Evolutionary conservation across 805 yeast species (phyloP), one percentile per base, ranked within the genome.

Genomic region (Dipodascopsis tothii): DNA sequence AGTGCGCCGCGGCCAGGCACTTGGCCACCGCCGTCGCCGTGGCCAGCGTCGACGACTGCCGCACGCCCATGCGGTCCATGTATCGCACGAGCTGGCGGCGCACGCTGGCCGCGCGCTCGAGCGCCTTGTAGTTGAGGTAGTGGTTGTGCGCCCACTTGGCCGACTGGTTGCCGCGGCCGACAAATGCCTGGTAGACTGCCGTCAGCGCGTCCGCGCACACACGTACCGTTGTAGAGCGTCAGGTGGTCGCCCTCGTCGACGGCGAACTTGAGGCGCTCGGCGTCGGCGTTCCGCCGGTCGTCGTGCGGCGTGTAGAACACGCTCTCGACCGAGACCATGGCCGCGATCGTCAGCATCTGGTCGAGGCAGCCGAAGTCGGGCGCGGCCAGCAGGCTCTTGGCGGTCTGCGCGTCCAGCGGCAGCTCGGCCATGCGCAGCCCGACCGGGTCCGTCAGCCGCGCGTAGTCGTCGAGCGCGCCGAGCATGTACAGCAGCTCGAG

Each of bases 201-300:
- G 30, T 21, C 6, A 18, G 11, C 6, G 30, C 9, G 14, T 25
- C 14, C 30, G 14, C 14, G 30, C 9, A 25, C 30, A 25, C 9
- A 84, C 50, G 83, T 3, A 85, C 48, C 81, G 56, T 86, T 86
- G 33, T 83, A 64, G 35, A 84, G 61, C 0, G 95, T 83, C 36
- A 87, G 60, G 60, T 84, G 94, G 62, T 87, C 96, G 45, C 88
- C 84, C 46, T 82, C 86, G 0, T 77, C 70, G 6, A 81, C 77
- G 27, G 74, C 68, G 58, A 85, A 85, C 60, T 77, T 77, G 41
- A 87, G 61, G 2, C 78, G 75, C 35, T 70, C 61, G 54, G 81
- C 87, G 0, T 87, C 78, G 49, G 80, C 84, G 16, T 70, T 71
- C 39, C 77, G 77, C 33, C 81, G 60, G 52, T 80, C 84, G 41